Evolutionary conservation across 306 rosid species (phyloP).

Genomic region (Parietaria judaica): DNA sequence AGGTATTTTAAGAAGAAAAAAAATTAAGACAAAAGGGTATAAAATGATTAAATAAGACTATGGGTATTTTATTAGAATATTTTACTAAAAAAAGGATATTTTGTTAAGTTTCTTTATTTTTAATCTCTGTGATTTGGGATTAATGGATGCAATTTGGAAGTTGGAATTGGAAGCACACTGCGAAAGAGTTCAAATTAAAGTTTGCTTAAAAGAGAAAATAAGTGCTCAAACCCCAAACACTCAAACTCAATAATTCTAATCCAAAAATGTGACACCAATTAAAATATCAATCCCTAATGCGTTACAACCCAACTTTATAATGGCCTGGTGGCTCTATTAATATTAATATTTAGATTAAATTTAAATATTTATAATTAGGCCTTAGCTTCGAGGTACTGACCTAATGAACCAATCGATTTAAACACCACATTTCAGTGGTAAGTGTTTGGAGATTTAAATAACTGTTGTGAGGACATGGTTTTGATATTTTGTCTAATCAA

Average conservation of each 20-base stretch:
- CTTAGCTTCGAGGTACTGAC: neutral
- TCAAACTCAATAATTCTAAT: conserved; percentile 1
- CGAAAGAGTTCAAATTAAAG: conserved; percentile 7
- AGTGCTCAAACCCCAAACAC: conserved; percentile 14
- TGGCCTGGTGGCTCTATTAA: conserved; percentile 20
- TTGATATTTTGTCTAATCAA: neutral
- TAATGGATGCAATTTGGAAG: too few species aligned
- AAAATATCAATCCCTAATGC: conserved; percentile 19
- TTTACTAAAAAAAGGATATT: too few species aligned
- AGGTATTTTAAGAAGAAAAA: too few species aligned
- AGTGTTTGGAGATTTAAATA: neutral
- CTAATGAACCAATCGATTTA: too few species aligned
- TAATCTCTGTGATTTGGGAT: neutral
- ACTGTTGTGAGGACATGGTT: conserved; percentile 2
- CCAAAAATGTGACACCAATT: conserved; percentile 1
- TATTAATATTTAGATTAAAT: neutral
- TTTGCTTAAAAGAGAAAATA: neutral
- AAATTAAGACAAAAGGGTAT: too few species aligned
- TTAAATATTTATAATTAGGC: neutral
- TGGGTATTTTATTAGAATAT: too few species aligned
- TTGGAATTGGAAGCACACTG: conserved; percentile 5
- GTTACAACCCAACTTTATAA: conserved; percentile 37
- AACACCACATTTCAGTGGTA: too few species aligned
- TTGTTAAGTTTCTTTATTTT: neutral
- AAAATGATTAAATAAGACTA: too few species aligned